Conservation (phyloP, 805 yeast species). For the Kodamaea restingae region DNA sequence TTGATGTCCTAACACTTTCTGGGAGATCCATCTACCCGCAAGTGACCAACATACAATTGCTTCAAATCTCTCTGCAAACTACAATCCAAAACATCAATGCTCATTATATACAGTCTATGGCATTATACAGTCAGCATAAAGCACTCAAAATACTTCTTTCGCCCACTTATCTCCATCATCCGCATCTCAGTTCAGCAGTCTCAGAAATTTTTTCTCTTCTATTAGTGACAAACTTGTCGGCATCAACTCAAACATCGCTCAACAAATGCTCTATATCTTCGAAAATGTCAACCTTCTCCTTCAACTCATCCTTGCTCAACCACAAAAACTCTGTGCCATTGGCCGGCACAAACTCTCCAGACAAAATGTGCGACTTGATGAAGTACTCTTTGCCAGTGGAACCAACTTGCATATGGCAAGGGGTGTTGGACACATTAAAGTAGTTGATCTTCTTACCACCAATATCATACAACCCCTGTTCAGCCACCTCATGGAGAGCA, state of each 20-base stretch:
- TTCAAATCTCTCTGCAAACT: background rate
- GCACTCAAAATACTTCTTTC: no score
- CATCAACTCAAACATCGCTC: conserved; percentile 32
- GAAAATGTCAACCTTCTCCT: conserved; percentile 55
- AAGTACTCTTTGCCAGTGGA: conserved; percentile 52
- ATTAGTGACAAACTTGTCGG: no score
- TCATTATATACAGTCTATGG: conserved; percentile 1
- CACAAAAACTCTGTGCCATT: conserved; percentile 59
- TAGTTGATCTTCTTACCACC: conserved; percentile 80
- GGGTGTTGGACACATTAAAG: conserved; percentile 88
- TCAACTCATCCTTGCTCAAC: conserved; percentile 79
- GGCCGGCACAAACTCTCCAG: conserved; percentile 63
- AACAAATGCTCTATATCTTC: conserved; percentile 49
- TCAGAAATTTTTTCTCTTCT: background rate
- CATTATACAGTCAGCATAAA: background rate
- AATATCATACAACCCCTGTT: conserved; percentile 59
- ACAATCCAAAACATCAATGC: background rate
- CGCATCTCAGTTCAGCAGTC: background rate
- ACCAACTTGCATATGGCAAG: conserved; percentile 55
- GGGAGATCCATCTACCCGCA: no score
- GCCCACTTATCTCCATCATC: no score
- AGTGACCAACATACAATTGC: no score
- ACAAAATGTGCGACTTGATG: conserved; percentile 82
- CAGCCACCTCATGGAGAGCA: conserved; percentile 70
- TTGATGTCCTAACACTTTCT: no score